A percentile compares a stretch with the other conserved stretches of the same genome.
These are phyloP conservation scores for Saccharomycopsis sp. DNA, from an alignment of 805 yeast species.

Conservation along the genomic window DNA sequence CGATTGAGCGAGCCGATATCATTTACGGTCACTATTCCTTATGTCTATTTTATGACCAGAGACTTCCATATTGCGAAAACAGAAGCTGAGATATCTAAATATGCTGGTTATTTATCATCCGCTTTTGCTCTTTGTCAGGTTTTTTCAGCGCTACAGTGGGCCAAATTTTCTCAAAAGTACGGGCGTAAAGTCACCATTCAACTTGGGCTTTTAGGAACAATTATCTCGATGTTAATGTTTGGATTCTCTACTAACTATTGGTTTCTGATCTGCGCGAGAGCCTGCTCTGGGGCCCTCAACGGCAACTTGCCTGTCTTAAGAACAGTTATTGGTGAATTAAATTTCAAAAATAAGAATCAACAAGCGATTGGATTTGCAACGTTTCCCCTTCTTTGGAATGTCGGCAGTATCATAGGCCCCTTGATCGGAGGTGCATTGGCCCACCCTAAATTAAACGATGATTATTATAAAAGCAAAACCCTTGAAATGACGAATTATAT, in stretches of 20 bases:
- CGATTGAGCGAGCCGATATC: conserved; percentile 58
- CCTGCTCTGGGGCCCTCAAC: conserved; percentile 49
- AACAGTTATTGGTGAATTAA: conserved; percentile 55
- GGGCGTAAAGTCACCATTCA: conserved; percentile 52
- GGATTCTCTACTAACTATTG: conserved; percentile 49
- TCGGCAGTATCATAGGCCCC: conserved; percentile 58
- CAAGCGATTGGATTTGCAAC: conserved; percentile 59
- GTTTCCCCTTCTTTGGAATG: conserved; percentile 54
- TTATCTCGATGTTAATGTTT: conserved; percentile 39
- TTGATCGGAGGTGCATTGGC: conserved; percentile 49
- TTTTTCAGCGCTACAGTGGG: conserved; percentile 55
- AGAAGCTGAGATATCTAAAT: conserved; percentile 48
- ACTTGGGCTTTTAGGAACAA: conserved; percentile 47
- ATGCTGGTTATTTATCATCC: conserved; percentile 56
- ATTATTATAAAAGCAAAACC: conserved; percentile 15
- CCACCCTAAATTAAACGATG: conserved; percentile 32
- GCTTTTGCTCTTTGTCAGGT: conserved; percentile 58
- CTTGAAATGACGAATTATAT: neutral
- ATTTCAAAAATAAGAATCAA: conserved; percentile 43
- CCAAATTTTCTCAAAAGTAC: conserved; percentile 42
- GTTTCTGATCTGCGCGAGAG: conserved; percentile 47
- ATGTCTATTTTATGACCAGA: conserved; percentile 55
- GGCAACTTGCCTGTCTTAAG: conserved; percentile 63
- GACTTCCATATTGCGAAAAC: conserved; percentile 46
- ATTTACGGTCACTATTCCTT: conserved; percentile 58